These are phyloP conservation scores for Aureoboletus auriporus DNA, from an alignment of 768 basidiomycete genomes.

Conservation along the genomic window DNA sequence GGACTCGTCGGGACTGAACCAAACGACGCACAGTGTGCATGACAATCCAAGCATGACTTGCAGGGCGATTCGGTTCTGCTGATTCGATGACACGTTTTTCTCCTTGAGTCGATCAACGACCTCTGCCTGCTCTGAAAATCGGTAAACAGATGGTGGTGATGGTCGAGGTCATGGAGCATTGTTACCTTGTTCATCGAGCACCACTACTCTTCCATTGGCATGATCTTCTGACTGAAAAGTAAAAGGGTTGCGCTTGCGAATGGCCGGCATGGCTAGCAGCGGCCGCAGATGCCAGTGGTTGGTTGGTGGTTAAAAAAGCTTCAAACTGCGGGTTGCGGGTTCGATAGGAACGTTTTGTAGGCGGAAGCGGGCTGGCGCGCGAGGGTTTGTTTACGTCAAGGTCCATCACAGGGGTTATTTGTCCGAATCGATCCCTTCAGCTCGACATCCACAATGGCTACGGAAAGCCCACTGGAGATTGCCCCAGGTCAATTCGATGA, in stretches of 20 bases:
- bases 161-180: neutral
- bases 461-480: slow-evolving; percentile 21
- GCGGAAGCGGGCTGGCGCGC: neutral
- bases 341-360: slow-evolving; percentile 7
- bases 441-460: slow-evolving; percentile 16
- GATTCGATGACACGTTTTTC: slow-evolving; percentile 41
- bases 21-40: slow-evolving; percentile 38
- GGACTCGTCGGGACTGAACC: neutral
- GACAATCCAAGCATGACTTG: slow-evolving; percentile 44
- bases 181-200: slow-evolving; percentile 55
- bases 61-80: slow-evolving; percentile 37
- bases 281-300: neutral
- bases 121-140: slow-evolving; percentile 54
- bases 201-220: slow-evolving; percentile 29
- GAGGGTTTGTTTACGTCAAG: slow-evolving; percentile 20
- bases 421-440: slow-evolving; percentile 3
- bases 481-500: slow-evolving; percentile 63
- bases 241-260: slow-evolving; percentile 48
- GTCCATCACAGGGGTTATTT: slow-evolving; percentile 7
- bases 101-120: slow-evolving; percentile 46
- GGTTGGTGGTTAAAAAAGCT: neutral
- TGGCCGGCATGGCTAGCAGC: slow-evolving; percentile 21
- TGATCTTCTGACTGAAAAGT: slow-evolving; percentile 31
- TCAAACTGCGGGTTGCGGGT: neutral
- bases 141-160: slow-evolving; percentile 1